A percentile compares a stretch with the other conserved stretches of the same genome.
phyloP scores from a whole-genome alignment of 2,329 filamentous ascomycete genomes.

The Onygenales sp. region DNA sequence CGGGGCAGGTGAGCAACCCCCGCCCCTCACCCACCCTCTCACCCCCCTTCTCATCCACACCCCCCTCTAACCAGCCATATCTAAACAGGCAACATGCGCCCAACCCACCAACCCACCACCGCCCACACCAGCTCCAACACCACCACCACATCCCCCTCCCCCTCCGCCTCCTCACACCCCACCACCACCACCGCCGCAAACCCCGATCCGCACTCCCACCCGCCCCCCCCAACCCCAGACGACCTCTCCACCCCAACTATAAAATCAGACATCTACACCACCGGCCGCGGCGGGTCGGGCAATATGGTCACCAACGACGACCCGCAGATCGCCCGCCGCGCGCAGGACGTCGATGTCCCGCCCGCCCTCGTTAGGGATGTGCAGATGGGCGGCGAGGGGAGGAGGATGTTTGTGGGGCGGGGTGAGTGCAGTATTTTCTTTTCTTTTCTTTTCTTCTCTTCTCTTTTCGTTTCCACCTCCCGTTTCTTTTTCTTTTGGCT shows the following conservation, averaged over 20 bases:
- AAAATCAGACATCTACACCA: conserved; percentile 76
- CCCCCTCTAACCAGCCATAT: not conserved
- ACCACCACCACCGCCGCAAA: not conserved
- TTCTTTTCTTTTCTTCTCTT: too few relatives aligned
- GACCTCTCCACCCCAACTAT: conserved; percentile 76
- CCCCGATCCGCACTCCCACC: not conserved
- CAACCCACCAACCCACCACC: too few relatives aligned
- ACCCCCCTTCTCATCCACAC: too few relatives aligned
- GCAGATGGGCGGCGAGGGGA: conserved; percentile 28
- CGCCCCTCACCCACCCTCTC: too few relatives aligned
- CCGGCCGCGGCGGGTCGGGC: conserved; percentile 76
- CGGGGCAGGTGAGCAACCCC: not conserved
- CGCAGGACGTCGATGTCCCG: conserved; percentile 67
- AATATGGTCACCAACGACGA: conserved; percentile 71
- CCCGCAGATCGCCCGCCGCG: conserved; percentile 59
- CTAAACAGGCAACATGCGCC: too few relatives aligned
- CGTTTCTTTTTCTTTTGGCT: too few relatives aligned
- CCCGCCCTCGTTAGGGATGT: conserved; percentile 11
- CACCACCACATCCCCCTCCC: not conserved
- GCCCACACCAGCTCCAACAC: not conserved
- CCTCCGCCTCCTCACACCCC: not conserved
- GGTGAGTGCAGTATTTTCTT: conserved; percentile 20
- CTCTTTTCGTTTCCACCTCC: too few relatives aligned
- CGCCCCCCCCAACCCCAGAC: conserved; percentile 38
- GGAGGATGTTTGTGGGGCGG: conserved; percentile 33